Evolutionary conservation across 1,139 yeast species (phyloP).

Genomic region (Kazachstania sp.): DNA sequence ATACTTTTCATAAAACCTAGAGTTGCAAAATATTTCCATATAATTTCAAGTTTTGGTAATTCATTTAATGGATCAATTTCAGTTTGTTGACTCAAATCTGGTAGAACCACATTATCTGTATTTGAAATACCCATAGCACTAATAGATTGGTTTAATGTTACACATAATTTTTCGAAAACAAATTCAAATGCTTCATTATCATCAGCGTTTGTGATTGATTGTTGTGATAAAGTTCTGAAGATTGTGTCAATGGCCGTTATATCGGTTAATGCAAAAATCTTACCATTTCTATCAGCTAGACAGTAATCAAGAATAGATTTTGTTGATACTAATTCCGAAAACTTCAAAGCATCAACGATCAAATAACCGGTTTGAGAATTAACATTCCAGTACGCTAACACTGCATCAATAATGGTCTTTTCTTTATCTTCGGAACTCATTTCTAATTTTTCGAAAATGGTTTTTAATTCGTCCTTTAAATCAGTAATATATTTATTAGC

Average conservation of each 20-base stretch:
- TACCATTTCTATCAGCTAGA: conserved; percentile 30
- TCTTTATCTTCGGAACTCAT: conserved; percentile 30
- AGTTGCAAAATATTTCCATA: conserved; percentile 35
- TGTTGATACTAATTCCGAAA: conserved; percentile 41
- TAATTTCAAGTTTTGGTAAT: conserved; percentile 22
- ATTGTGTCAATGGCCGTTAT: conserved; percentile 34
- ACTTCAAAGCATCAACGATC: conserved; percentile 56
- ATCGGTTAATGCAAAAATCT: conserved; percentile 31
- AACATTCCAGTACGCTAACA: conserved; percentile 67
- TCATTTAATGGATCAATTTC: conserved; percentile 19
- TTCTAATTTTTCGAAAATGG: conserved; percentile 37
- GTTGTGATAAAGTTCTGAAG: conserved; percentile 31
- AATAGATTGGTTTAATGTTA: conserved; percentile 33
- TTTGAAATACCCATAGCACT: conserved; percentile 22
- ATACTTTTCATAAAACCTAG: conserved; percentile 33
- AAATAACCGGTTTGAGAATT: conserved; percentile 77
- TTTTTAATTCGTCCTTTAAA: conserved; percentile 44
- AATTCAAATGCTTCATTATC: conserved; percentile 27
- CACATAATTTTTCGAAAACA: conserved; percentile 35
- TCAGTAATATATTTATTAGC: conserved; percentile 62
- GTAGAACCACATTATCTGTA: conserved; percentile 26
- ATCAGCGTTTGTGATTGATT: conserved; percentile 11
- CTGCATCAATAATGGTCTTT: conserved; percentile 50
- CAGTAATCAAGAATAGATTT: conserved; percentile 37
- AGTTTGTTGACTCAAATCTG: conserved; percentile 24